Evolutionary conservation across 192 early-diverging fungal species (phyloP).

Genomic region (Gigaspora rosea): DNA sequence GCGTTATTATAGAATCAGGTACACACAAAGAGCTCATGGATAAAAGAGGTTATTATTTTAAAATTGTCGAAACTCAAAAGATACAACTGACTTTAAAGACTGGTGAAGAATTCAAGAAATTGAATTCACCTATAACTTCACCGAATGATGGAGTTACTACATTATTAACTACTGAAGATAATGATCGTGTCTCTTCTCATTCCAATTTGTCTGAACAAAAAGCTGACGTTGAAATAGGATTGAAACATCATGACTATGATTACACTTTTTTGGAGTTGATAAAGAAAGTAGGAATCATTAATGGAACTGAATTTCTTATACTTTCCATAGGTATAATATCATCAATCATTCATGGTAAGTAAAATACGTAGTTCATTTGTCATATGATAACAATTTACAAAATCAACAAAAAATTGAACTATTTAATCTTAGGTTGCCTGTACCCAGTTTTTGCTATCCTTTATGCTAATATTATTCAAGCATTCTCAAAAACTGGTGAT

Average conservation of each 20-base stretch:
- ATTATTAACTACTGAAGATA: not conserved
- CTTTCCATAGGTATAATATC: slow-evolving; percentile 7
- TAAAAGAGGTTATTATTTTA: slow-evolving; percentile 22
- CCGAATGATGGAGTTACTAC: not conserved
- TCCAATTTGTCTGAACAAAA: slow-evolving; percentile 1
- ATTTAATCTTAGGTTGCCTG: slow-evolving; percentile 4
- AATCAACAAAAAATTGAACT: no score
- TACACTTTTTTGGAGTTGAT: slow-evolving; percentile 12
- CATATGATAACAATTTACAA: no score
- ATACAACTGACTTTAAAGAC: slow-evolving; percentile 39
- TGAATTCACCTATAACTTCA: not conserved
- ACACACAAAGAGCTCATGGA: no score
- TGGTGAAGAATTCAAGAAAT: not conserved
- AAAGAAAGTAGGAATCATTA: slow-evolving; percentile 4
- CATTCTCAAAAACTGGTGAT: slow-evolving; percentile 20
- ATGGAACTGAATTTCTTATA: slow-evolving; percentile 13
- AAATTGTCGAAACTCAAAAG: slow-evolving; percentile 58
- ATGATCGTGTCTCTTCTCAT: not conserved
- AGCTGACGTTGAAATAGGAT: slow-evolving; percentile 13
- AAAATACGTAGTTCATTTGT: no score
- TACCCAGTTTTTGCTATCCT: slow-evolving; percentile 79
- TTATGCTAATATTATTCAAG: slow-evolving; percentile 48
- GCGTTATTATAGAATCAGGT: no score
- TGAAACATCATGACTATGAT: not conserved
- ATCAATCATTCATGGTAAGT: not conserved